Evolutionary conservation across 441 rosid species (phyloP).

Genomic region (Erodium texanum): DNA sequence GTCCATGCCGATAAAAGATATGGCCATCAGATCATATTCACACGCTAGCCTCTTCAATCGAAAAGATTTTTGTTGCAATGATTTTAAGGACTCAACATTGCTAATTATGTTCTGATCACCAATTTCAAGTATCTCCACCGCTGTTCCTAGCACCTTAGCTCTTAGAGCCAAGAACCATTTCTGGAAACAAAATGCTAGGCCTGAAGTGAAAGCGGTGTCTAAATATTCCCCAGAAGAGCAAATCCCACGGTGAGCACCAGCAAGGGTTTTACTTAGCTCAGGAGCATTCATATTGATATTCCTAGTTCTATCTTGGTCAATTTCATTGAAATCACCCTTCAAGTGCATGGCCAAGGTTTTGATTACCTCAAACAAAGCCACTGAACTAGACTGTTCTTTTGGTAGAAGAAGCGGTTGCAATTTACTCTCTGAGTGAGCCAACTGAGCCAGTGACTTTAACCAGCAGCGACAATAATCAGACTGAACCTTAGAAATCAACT

Average conservation of each 20-base stretch:
- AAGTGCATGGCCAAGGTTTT: no score
- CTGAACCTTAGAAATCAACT: conserved; percentile 41
- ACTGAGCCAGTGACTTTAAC: conserved; percentile 51
- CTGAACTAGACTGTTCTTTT: conserved; percentile 27
- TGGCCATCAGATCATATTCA: conserved; percentile 61
- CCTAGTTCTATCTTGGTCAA: conserved; percentile 21
- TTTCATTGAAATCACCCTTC: conserved; percentile 23
- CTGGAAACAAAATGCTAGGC: conserved; percentile 58
- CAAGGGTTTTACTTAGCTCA: conserved; percentile 31
- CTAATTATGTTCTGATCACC: conserved; percentile 20
- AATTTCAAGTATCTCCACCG: conserved; percentile 31
- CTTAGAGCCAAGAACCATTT: conserved; percentile 64
- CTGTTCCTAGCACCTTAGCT: conserved; percentile 37
- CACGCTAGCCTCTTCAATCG: conserved; percentile 40
- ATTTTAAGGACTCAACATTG: conserved; percentile 20
- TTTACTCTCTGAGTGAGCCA: conserved; percentile 51
- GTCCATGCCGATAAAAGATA: conserved; percentile 51
- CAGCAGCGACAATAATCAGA: conserved; percentile 43
- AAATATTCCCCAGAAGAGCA: conserved; percentile 37
- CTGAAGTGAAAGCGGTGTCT: conserved; percentile 23
- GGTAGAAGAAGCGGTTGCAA: conserved; percentile 39
- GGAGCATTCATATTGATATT: no score
- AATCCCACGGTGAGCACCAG: conserved; percentile 32
- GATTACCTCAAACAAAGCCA: conserved; percentile 25
- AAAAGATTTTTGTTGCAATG: conserved; percentile 35